Evolutionary conservation across 2,329 filamentous ascomycete genomes (phyloP), one percentile per base, ranked within the genome.

Genomic region (Emergomyces pasteurianus): DNA sequence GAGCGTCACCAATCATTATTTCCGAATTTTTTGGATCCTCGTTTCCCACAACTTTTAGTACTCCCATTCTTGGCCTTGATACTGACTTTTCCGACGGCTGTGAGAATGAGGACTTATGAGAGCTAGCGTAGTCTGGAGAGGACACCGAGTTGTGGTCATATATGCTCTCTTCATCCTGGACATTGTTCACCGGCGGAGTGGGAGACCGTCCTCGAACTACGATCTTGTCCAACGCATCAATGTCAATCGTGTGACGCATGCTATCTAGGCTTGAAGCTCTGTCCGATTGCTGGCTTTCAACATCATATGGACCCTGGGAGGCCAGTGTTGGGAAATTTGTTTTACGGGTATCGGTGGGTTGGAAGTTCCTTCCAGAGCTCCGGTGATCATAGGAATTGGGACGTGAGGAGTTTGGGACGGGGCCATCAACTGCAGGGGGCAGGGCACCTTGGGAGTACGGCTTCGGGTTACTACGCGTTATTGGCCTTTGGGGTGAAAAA

Each of bases 41-140:
- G 57, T 77, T 74, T 49, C 90, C 91, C 12, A 92, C 86, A 1
- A 88, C 90, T 71, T 87, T 91, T 70, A 92, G 78, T 7, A 92
- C 85, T 56, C 92, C 92, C 64, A 88, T 87, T 64, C 92, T 83
- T 18, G 88, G 88, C 62, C 82, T 83, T 9, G 82, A 74, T 64
- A 76, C 70, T 61, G 73, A 73, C 62, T 72, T 67, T 64, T 65
- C 63, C 2, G 75, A 78, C 54, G 68, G 68, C 64, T 73, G 75
- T 59, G 76, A 77, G 57, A 75, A 72, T 7, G 77, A 69, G n/a
- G 83, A 85, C 49, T 76, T 80, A 36, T 77, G 79, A 23, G 85
- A 87, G 72, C 88, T 94, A 7, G 88, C 87, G 74, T 92, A 92
- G 70, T 92, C 88, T 0, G 89, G 88, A 31, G 86, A 87, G 14